A percentile compares a stretch with the other conserved stretches of the same genome.
Conservation (phyloP, 169 alveolate genomes). For the Amoebophrya sp. region DNA sequence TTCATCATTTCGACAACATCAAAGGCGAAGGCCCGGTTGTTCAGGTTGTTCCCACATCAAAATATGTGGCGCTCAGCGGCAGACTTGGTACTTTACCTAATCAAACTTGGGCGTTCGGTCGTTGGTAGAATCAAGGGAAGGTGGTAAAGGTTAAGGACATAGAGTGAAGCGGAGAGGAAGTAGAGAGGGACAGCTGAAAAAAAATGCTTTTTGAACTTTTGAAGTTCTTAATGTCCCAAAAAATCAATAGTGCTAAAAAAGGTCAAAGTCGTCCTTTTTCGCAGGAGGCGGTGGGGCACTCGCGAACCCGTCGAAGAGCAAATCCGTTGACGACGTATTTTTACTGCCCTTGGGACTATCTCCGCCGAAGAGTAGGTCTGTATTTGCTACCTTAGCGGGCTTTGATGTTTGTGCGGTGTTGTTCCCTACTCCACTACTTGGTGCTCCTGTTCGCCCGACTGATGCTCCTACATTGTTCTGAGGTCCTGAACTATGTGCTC, state of each 20-base stretch:
- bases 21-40: no score
- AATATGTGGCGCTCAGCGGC: no score
- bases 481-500: not conserved
- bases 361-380: not conserved
- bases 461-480: not conserved
- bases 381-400: not conserved
- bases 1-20: no score
- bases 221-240: no score
- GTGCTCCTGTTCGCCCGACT: not conserved
- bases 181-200: no score
- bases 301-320: constrained; percentile 15
- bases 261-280: constrained; percentile 5
- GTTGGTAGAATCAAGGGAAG: no score
- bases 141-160: no score
- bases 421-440: not conserved
- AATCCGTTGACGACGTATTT: not conserved
- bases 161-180: no score
- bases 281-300: not conserved
- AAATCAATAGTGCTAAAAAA: not conserved
- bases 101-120: no score
- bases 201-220: no score
- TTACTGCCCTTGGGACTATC: not conserved
- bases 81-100: no score
- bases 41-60: no score
- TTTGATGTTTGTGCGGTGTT: not conserved